phyloP scores from a whole-genome alignment of 2,329 filamentous ascomycete species.

The Hymenoscyphus albidus region DNA sequence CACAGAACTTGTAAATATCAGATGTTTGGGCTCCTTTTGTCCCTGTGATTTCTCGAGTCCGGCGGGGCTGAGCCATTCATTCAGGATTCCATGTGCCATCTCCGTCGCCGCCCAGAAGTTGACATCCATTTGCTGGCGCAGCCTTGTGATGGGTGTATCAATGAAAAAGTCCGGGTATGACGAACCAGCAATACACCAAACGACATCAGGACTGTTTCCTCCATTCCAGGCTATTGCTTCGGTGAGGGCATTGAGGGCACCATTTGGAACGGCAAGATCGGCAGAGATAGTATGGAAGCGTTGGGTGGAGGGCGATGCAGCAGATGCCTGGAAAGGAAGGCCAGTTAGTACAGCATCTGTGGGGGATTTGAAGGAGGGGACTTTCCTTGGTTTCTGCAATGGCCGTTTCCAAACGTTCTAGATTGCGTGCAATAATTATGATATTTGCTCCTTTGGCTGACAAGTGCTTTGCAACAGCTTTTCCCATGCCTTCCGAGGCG shows the following conservation, averaged over 20 bases:
- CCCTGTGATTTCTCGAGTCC: conserved; percentile 37
- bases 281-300: conserved; percentile 80
- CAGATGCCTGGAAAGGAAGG: conserved; percentile 50
- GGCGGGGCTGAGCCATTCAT: conserved; percentile 63
- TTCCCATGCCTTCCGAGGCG: conserved; percentile 89
- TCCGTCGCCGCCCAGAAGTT: conserved; percentile 88
- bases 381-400: conserved; percentile 61
- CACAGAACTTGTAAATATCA: conserved; percentile 82
- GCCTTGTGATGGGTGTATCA: conserved; percentile 63
- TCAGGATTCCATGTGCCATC: conserved; percentile 76
- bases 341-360: conserved; percentile 9
- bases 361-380: conserved; percentile 7
- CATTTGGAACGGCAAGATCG: conserved; percentile 69
- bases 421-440: conserved; percentile 77
- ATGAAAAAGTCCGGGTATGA: conserved; percentile 72
- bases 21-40: conserved; percentile 60
- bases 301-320: conserved; percentile 62
- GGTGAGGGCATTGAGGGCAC: conserved; percentile 65
- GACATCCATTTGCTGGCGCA: conserved; percentile 81
- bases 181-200: conserved; percentile 85
- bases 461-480: conserved; percentile 68
- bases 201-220: conserved; percentile 69
- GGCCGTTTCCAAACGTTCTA: conserved; percentile 68
- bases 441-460: conserved; percentile 81
- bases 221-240: conserved; percentile 78